Evolutionary conservation across 768 basidiomycete genomes (phyloP).

Genomic region (Tulasnella sp.): DNA sequence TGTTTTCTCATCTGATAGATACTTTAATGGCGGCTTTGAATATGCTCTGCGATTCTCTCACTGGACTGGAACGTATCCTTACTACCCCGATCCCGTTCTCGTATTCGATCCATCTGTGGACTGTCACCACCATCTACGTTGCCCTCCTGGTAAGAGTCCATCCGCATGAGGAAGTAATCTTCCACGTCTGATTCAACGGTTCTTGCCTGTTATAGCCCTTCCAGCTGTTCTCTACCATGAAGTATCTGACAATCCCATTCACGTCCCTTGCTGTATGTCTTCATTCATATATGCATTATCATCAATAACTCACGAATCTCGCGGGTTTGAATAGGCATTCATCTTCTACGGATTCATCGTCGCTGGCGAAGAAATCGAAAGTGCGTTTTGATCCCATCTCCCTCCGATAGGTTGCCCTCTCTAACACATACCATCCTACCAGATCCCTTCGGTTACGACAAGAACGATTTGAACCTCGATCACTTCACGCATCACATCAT

Average conservation of each 20-base stretch:
- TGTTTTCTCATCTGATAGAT: constrained; percentile 43
- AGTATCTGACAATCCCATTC: constrained; percentile 55
- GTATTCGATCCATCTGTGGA: constrained; percentile 63
- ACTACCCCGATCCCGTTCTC: constrained; percentile 72
- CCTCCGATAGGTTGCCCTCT: neutral
- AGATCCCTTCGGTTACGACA: constrained; percentile 29
- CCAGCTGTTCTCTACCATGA: constrained; percentile 45
- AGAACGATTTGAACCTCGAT: constrained; percentile 27
- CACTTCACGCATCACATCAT: constrained; percentile 28
- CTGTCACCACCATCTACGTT: constrained; percentile 51
- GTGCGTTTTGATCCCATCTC: neutral
- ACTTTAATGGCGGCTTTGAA: constrained; percentile 36
- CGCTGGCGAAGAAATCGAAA: constrained; percentile 17
- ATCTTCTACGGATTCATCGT: constrained; percentile 19
- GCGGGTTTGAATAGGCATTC: constrained; percentile 16
- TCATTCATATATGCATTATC: neutral
- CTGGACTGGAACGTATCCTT: constrained; percentile 60
- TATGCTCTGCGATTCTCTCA: constrained; percentile 45
- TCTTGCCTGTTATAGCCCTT: constrained; percentile 40
- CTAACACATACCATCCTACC: neutral
- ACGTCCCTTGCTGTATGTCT: constrained; percentile 38
- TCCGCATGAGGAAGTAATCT: constrained; percentile 44
- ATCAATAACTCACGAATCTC: too few species aligned
- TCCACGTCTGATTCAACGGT: neutral
- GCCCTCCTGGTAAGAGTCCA: constrained; percentile 51